Percentiles rank a stretch among this genome's conserved stretches.
Evolutionary conservation across 768 basidiomycete genomes (phyloP).

Genomic region (Suillus alpinus): DNA sequence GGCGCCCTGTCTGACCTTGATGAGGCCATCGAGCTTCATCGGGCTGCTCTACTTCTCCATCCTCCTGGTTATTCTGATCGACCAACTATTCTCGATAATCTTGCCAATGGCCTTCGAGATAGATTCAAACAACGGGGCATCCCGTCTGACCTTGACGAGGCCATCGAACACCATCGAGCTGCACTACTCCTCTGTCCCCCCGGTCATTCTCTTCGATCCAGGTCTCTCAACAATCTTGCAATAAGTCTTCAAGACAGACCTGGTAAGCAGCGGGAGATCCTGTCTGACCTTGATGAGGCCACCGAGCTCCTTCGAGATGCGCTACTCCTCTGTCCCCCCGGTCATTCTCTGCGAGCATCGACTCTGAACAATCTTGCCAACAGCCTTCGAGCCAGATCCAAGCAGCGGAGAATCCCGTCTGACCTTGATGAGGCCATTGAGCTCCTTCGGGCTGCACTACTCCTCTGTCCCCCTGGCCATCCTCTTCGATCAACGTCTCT

Average conservation of each 20-base stretch:
- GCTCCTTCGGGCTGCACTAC: neutral
- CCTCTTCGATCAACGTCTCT: neutral
- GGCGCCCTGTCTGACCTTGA: too few relatives aligned
- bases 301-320: neutral
- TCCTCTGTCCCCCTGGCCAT: neutral
- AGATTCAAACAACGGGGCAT: neutral
- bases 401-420: neutral
- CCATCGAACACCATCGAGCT: neutral
- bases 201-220: neutral
- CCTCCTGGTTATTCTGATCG: neutral
- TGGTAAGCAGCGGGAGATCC: too few relatives aligned
- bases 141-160: neutral
- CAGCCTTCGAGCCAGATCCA: neutral
- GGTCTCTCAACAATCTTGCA: neutral
- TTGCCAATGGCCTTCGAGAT: neutral
- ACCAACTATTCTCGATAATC: neutral
- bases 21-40: too few relatives aligned
- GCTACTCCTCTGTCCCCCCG: neutral
- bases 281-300: neutral
- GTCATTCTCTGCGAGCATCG: neutral
- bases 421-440: neutral
- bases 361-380: neutral
- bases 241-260: neutral
- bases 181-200: neutral
- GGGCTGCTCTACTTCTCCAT: too few relatives aligned